Conservation (phyloP, 2,329 filamentous ascomycete species). For the Macroventuria anomochaeta region DNA sequence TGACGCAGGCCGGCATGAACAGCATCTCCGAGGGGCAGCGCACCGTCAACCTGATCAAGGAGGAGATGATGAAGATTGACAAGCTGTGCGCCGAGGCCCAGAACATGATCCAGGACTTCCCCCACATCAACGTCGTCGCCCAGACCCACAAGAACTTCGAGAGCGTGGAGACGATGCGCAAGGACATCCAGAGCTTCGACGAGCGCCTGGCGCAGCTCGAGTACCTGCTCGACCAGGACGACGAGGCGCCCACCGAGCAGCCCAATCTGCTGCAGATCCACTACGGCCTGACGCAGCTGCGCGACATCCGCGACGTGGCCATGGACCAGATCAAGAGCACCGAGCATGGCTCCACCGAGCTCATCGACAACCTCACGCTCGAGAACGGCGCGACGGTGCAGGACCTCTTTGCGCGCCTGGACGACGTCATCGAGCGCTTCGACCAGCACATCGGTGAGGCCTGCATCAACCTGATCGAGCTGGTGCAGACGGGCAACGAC, state of each 20-base stretch:
- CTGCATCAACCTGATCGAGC: slow-evolving; percentile 85
- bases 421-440: slow-evolving; percentile 90
- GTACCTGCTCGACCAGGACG: slow-evolving; percentile 79
- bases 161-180: slow-evolving; percentile 91
- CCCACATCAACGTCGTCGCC: slow-evolving; percentile 87
- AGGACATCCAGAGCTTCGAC: slow-evolving; percentile 86
- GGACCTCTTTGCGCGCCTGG: slow-evolving; percentile 86
- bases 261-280: slow-evolving; percentile 88
- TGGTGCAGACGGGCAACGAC: slow-evolving; percentile 86
- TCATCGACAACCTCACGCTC: slow-evolving; percentile 74
- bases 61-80: slow-evolving; percentile 99
- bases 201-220: slow-evolving; percentile 78
- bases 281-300: slow-evolving; percentile 87
- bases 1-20: slow-evolving; percentile 90
- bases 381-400: slow-evolving; percentile 76
- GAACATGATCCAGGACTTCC: slow-evolving; percentile 96
- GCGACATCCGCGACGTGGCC: slow-evolving; percentile 94
- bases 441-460: slow-evolving; percentile 91
- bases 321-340: slow-evolving; percentile 86
- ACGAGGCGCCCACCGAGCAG: slow-evolving; percentile 86
- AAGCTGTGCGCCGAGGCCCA: slow-evolving; percentile 96
- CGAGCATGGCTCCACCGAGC: slow-evolving; percentile 94
- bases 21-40: slow-evolving; percentile 89
- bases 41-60: slow-evolving; percentile 90
- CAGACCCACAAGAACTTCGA: slow-evolving; percentile 97